Base-by-base conservation (phyloP, 805 yeast species). In the Hanseniaspora guilliermondii region DNA sequence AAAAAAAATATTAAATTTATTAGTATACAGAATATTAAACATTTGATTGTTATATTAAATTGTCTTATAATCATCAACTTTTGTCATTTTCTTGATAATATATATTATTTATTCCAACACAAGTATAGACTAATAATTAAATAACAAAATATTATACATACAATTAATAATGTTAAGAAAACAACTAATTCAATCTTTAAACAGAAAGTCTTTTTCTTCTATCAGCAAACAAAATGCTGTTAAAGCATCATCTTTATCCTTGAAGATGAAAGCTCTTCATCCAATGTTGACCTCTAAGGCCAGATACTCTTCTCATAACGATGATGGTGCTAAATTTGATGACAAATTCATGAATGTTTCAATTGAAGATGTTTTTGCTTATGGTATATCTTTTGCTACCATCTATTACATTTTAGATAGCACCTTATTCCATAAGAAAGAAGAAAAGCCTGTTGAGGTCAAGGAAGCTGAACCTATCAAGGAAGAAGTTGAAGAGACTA, bases 401-500 rank as follows among this genome's bases (percentile, higher is more conserved):
- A 24, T 44, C n/a, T 44, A 52, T 22, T 21, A 36, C 7, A 47
- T 39, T 14, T 25, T 24, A 7, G 55, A 52, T 22, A n/a, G 36
- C 9, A 30, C 24, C 7, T 49, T 40, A 6, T 35, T n/a, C 9
- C 14, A 16, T 27, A 30, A 48, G 38, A 21, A 42, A 21, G 33
- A 39, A 22, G 48, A n/a, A 21, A 16, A 53, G 37, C 49, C 49
- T n/a, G 42, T 47, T 42, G 53, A 49, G 17, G 33, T 56, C 17
- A 63, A 60, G 25, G 60, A 58, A 27, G 50, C 56, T 44, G 24
- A 27, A 14, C 50, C 58, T 41, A 60, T 45, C 44, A 49, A 33
- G 44, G 47, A 36, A 50, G 19, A 21, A 8, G 21, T 57, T 21
- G 49, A 57, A 37, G 53, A 56, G 24, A 57, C 56, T 9, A 58